These are phyloP conservation scores for Amoebophrya sp. DNA, from an alignment of 169 alveolate species.

Conservation along the genomic window DNA sequence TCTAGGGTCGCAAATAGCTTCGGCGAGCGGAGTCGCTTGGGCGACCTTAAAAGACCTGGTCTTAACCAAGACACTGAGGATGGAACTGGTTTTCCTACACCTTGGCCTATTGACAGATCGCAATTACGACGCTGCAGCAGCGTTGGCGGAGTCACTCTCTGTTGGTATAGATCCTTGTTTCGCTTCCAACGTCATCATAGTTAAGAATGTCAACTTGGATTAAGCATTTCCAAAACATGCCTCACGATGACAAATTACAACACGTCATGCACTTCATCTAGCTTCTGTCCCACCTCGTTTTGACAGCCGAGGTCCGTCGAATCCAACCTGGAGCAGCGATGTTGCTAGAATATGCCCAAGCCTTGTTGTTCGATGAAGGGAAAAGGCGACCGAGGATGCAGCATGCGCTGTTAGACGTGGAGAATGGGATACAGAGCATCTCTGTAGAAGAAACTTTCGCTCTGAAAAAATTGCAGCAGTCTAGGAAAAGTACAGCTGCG, in stretches of 20 bases:
- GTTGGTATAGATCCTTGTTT: background rate
- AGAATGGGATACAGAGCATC: background rate
- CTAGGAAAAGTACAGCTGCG: too few species aligned
- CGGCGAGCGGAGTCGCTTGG: background rate
- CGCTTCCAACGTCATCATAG: background rate
- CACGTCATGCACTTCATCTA: too few species aligned
- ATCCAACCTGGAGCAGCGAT: background rate
- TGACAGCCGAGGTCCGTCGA: too few species aligned
- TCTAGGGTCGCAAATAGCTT: too few species aligned
- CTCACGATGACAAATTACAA: background rate
- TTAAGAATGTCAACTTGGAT: too few species aligned
- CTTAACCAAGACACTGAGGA: background rate
- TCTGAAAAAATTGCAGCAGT: background rate
- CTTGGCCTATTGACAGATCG: background rate
- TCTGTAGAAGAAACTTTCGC: background rate
- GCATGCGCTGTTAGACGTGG: conserved; percentile 12
- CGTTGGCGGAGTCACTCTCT: background rate
- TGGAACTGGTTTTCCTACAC: conserved; percentile 10
- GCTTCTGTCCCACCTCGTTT: too few species aligned
- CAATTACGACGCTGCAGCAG: background rate
- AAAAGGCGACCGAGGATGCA: background rate
- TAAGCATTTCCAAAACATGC: background rate
- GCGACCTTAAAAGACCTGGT: background rate
- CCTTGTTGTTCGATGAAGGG: background rate
- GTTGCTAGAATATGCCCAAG: background rate